Conservation (phyloP, 306 rosid species). For the Corylus avellana region DNA sequence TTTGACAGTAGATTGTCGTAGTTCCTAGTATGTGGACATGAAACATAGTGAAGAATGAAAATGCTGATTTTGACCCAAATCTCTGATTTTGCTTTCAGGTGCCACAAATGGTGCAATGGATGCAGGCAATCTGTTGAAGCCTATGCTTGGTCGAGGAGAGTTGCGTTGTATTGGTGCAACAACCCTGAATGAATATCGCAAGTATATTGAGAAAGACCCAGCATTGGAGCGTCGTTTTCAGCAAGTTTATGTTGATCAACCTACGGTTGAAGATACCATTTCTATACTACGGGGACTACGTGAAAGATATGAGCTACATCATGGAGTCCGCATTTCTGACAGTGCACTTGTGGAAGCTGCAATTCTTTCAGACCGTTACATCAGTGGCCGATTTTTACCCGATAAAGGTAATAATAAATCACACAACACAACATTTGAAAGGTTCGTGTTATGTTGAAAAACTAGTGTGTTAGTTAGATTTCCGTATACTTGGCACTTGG, state of each 20-base stretch:
- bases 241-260: constrained; percentile 97
- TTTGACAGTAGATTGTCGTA: background rate
- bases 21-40: constrained; percentile 14
- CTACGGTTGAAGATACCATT: constrained; percentile 81
- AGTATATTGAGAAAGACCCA: constrained; percentile 97
- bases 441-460: constrained; percentile 6
- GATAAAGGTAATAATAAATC: constrained; percentile 72
- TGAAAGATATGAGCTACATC: constrained; percentile 98
- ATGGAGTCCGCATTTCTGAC: constrained; percentile 97
- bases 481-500: background rate
- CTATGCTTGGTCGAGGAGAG: constrained; percentile 99
- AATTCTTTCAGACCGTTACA: constrained; percentile 93
- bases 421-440: background rate
- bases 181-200: constrained; percentile 90
- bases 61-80: constrained; percentile 18
- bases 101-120: constrained; percentile 99
- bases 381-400: constrained; percentile 95
- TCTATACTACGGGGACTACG: constrained; percentile 92
- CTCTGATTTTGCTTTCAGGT: constrained; percentile 51
- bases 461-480: constrained; percentile 23
- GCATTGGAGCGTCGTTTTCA: constrained; percentile 98
- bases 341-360: constrained; percentile 98
- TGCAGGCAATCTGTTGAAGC: constrained; percentile 98
- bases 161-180: constrained; percentile 97
- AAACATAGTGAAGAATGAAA: constrained; percentile 16